Percentiles rank a stretch among this genome's conserved stretches.
These are phyloP conservation scores for Lepidium africanum DNA, from an alignment of 345 rosid genomes.

Conservation along the genomic window DNA sequence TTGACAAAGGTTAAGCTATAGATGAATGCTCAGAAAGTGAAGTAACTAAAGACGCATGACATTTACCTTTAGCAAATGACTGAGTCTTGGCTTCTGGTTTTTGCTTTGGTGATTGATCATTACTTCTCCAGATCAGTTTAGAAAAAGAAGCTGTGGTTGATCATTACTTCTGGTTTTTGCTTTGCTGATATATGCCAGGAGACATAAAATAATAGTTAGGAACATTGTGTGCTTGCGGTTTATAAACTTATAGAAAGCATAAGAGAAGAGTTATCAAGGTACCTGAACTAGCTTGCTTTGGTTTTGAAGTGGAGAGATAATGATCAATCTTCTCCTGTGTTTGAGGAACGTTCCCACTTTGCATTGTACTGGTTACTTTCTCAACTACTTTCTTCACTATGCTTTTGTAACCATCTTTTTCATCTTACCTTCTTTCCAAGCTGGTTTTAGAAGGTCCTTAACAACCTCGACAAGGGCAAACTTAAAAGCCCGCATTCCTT, in stretches of 20 bases:
- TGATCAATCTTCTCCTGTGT: conserved; percentile 85
- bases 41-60: not conserved
- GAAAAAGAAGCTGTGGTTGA: conserved; percentile 89
- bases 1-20: conserved; percentile 5
- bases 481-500: too few species aligned
- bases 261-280: conserved; percentile 4
- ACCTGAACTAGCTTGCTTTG: conserved; percentile 95
- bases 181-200: conserved; percentile 12
- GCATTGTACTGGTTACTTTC: conserved; percentile 73
- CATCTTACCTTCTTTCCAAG: not conserved
- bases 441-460: conserved; percentile 73
- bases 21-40: not conserved
- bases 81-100: conserved; percentile 68
- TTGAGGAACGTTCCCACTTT: conserved; percentile 70
- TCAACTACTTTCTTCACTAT: conserved; percentile 51
- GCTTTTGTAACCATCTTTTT: conserved; percentile 46
- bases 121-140: conserved; percentile 87
- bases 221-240: not conserved
- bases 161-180: too few species aligned
- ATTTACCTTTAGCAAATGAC: conserved; percentile 79
- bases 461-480: too few species aligned
- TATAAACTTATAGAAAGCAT: not conserved
- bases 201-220: not conserved
- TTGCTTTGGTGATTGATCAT: conserved; percentile 41
- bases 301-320: conserved; percentile 66